phyloP scores from a whole-genome alignment of 305 asterid species.

The Fraxinus platypoda region DNA sequence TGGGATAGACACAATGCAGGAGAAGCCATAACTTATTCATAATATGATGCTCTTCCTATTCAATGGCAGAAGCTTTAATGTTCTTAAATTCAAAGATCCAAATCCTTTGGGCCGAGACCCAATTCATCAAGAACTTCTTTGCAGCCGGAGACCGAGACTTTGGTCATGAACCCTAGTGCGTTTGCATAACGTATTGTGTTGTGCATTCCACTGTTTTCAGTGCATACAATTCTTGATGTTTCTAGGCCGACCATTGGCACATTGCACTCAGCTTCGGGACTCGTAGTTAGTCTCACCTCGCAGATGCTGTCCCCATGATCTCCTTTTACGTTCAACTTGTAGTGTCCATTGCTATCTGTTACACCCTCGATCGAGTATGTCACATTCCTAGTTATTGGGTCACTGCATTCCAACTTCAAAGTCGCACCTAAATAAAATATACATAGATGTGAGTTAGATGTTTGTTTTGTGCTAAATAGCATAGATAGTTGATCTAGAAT shows the following conservation, averaged over 20 bases:
- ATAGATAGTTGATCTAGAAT: not conserved
- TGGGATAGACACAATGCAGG: not conserved
- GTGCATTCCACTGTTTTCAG: slow-evolving; percentile 41
- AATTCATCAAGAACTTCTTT: slow-evolving; percentile 23
- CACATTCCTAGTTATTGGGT: slow-evolving; percentile 17
- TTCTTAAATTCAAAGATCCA: not conserved
- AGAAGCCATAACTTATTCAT: not conserved
- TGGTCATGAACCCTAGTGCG: slow-evolving; percentile 51
- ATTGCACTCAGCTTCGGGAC: slow-evolving; percentile 37
- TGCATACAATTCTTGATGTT: slow-evolving; percentile 26
- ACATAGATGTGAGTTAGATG: not conserved
- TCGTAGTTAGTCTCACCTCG: slow-evolving; percentile 29
- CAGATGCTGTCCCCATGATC: slow-evolving; percentile 49
- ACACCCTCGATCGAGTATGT: slow-evolving; percentile 35
- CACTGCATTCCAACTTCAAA: slow-evolving; percentile 38
- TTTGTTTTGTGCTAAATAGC: not conserved
- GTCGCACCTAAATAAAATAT: slow-evolving; percentile 30
- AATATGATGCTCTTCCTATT: not conserved
- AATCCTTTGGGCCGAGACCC: slow-evolving; percentile 17
- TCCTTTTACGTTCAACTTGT: slow-evolving; percentile 35
- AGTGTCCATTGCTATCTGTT: slow-evolving; percentile 30
- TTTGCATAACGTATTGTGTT: slow-evolving; percentile 33
- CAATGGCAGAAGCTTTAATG: not conserved
- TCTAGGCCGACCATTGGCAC: slow-evolving; percentile 24
- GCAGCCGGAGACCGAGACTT: slow-evolving; percentile 30